These are phyloP conservation scores for Fomitopsis pulvina DNA, from an alignment of 768 basidiomycete species.

Conservation along the genomic window DNA sequence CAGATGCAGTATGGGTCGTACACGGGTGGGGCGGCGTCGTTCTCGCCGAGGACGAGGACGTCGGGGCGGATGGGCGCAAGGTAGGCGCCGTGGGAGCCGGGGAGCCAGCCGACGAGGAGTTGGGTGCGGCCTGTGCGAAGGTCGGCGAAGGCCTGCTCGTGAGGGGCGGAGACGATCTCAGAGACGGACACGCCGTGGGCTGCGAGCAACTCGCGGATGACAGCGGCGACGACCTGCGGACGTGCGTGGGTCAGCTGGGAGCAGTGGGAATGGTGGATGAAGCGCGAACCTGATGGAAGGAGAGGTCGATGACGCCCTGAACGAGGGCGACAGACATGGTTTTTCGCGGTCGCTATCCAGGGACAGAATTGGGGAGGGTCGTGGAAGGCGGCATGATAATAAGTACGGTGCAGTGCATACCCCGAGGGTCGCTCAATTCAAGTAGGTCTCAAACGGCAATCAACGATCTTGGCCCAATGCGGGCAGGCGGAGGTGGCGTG, in stretches of 20 bases:
- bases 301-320: neutral
- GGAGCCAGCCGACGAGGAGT: neutral
- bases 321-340: neutral
- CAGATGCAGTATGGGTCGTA: neutral
- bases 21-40: neutral
- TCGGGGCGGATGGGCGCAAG: neutral
- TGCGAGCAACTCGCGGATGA: neutral
- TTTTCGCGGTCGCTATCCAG: neutral
- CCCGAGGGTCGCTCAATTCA: too few relatives aligned
- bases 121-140: neutral
- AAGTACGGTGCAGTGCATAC: too few relatives aligned
- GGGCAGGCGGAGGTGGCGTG: neutral
- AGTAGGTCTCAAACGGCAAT: too few relatives aligned
- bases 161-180: neutral
- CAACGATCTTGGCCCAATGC: too few relatives aligned
- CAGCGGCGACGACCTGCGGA: neutral
- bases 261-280: too few relatives aligned
- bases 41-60: neutral
- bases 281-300: neutral
- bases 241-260: neutral
- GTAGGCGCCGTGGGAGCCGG: neutral
- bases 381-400: too few relatives aligned
- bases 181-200: neutral
- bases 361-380: too few relatives aligned
- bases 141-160: neutral